Evolutionary conservation across 129 eudicot species (phyloP).

Genomic region (Solidago caesia): DNA sequence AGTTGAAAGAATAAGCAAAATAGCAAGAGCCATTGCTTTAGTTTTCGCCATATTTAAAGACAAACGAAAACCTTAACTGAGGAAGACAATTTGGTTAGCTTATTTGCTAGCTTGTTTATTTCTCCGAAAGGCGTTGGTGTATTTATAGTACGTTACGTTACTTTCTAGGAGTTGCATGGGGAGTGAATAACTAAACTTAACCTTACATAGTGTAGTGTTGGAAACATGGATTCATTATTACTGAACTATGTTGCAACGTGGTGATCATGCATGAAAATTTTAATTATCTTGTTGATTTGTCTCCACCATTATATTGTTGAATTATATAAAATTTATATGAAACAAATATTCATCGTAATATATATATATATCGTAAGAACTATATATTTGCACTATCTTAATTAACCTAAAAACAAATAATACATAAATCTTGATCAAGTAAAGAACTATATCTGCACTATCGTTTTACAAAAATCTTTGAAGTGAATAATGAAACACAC

Average conservation of each 20-base stretch:
- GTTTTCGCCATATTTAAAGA: constrained; percentile 24
- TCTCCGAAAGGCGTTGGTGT: constrained; percentile 25
- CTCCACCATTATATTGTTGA: constrained; percentile 26
- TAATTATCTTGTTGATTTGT: background rate
- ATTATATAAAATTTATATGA: too few species aligned
- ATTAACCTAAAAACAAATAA: too few species aligned
- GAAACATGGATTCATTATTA: constrained; percentile 12
- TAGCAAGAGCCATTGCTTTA: constrained; percentile 29
- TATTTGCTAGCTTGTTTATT: background rate
- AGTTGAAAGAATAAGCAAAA: constrained; percentile 41
- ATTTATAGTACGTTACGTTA: constrained; percentile 36
- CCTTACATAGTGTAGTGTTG: background rate
- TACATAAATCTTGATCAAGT: too few species aligned
- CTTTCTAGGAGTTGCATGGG: constrained; percentile 3
- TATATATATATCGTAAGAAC: too few species aligned
- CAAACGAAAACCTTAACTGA: background rate
- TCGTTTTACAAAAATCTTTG: too few species aligned
- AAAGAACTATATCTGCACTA: too few species aligned
- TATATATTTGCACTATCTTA: too few species aligned
- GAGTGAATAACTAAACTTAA: constrained; percentile 2
- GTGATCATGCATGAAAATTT: constrained; percentile 2
- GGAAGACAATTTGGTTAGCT: background rate
- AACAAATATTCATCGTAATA: too few species aligned
- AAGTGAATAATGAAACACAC: too few species aligned
- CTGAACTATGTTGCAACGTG: constrained; percentile 11